Evolutionary conservation across 192 early-diverging fungal genomes (phyloP), one percentile per base, ranked within the genome.

Genomic region (Diversispora eburnea): DNA sequence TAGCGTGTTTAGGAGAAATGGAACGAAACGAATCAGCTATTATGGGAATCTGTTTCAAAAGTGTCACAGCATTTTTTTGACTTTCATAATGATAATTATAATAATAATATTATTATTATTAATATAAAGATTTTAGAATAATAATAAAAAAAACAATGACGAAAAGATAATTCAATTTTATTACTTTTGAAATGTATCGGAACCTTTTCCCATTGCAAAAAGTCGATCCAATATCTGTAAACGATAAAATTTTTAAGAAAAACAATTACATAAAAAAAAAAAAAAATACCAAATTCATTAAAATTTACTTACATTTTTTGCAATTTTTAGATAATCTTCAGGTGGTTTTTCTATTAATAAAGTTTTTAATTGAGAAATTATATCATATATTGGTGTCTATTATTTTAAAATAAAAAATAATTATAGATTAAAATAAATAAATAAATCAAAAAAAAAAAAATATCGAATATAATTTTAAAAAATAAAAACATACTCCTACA

Each of bases 1-100:
- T 55, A 1, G 8, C 45, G 46, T 73, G 72, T 42, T 54, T 55
- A 12, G 25, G 42, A 33, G 72, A 73, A 8, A 15, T 48, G 15
- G 59, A 64, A 55, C 64, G 65, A 6, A 73, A 73, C 13, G 20
- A n/a, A 43, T 73, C 33, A 22, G 52, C 60, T 41, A 73, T 64
- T 43, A n/a, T 10, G 10, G 39, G 22, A 7, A 64, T 64, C 42
- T 64, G 47, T 52, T 54, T 73, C 12, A 73, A 65, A 13, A 73
- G 6, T 3, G 33, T 8, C n/a, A 33, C 22, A 5, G 72, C 59
- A n/a, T 43, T 43, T 52, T 64, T 73, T 73, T 73, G 72, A 45
- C 72, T 73, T 22, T 20, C 15, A 43, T 5, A 20, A 60, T 17
- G 0, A 60, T 25, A 20, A 39, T 8, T 43, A 43, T 5, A 20